A percentile compares a stretch with the other conserved stretches of the same genome.
Conservation (phyloP, 2,329 filamentous ascomycete species). For the Colletotrichum sp. region DNA sequence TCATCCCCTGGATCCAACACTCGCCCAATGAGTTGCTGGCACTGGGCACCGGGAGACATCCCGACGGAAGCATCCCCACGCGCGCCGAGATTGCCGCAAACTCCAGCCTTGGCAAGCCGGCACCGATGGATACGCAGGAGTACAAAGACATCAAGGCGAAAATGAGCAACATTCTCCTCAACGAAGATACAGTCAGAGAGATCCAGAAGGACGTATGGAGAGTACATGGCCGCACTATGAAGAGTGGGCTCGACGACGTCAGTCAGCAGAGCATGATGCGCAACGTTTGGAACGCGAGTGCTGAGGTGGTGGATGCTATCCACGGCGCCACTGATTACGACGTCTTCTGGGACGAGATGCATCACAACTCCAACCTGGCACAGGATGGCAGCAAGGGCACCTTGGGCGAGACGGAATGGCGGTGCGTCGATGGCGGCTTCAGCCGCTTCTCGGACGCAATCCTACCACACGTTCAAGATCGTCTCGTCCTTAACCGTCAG, state of each 20-base stretch:
- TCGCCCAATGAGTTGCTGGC: slow-evolving; percentile 58
- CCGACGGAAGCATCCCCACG: slow-evolving; percentile 59
- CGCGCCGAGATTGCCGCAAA: slow-evolving; percentile 51
- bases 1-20: slow-evolving; percentile 66
- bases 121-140: slow-evolving; percentile 31
- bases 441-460: slow-evolving; percentile 67
- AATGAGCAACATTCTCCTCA: slow-evolving; percentile 16
- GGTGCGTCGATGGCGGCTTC: slow-evolving; percentile 33
- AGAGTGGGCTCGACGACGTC: slow-evolving; percentile 64
- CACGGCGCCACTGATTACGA: slow-evolving; percentile 30
- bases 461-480: slow-evolving; percentile 61
- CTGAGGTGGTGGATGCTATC: slow-evolving; percentile 57
- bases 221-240: slow-evolving; percentile 43
- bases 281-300: slow-evolving; percentile 54
- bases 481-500: slow-evolving; percentile 60
- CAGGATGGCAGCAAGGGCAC: slow-evolving; percentile 30
- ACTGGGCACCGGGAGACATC: slow-evolving; percentile 49
- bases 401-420: slow-evolving; percentile 26
- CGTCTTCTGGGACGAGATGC: slow-evolving; percentile 37
- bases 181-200: slow-evolving; percentile 24
- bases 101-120: slow-evolving; percentile 37
- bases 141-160: slow-evolving; percentile 31
- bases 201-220: slow-evolving; percentile 47
- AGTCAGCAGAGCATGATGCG: slow-evolving; percentile 36
- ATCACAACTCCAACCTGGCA: slow-evolving; percentile 36